These are phyloP conservation scores for Fusarium xyrophilum DNA, from an alignment of 2,329 filamentous ascomycete genomes.

Conservation along the genomic window DNA sequence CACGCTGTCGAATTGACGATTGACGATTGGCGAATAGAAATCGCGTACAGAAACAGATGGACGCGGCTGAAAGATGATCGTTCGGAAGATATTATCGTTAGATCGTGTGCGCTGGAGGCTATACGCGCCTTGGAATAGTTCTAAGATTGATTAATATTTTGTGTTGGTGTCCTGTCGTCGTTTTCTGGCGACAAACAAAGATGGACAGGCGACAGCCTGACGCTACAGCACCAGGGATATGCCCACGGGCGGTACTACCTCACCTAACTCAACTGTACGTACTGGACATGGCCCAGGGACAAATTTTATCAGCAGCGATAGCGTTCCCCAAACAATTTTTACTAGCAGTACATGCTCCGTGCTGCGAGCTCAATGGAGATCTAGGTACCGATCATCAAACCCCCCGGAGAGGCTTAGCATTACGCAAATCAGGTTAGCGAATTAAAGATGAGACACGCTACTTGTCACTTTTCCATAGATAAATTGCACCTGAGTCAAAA, in stretches of 20 bases:
- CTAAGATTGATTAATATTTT: conserved; percentile 26
- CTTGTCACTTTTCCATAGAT: conserved; percentile 23
- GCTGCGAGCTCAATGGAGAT: neutral
- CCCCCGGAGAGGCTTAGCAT: conserved; percentile 17
- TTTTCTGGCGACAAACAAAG: conserved; percentile 38
- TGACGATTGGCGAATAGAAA: conserved; percentile 30
- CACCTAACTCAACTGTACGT: neutral
- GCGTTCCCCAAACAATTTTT: conserved; percentile 6
- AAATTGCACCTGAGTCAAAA: conserved; percentile 4
- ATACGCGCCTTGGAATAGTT: conserved; percentile 24
- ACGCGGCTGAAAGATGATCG: conserved; percentile 2
- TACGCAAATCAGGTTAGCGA: conserved; percentile 21
- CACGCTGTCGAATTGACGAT: conserved; percentile 38
- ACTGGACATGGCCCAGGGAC: conserved; percentile 19
- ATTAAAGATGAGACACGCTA: conserved; percentile 30
- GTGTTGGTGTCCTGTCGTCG: conserved; percentile 35
- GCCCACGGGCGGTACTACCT: conserved; percentile 11
- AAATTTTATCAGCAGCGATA: conserved; percentile 29
- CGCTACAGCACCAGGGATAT: conserved; percentile 35
- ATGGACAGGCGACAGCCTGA: conserved; percentile 35
- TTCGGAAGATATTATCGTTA: conserved; percentile 4
- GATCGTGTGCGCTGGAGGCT: conserved; percentile 23
- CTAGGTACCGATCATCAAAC: conserved; percentile 16
- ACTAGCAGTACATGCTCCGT: conserved; percentile 4
- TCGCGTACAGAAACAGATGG: conserved; percentile 13